Evolutionary conservation across 306 rosid species (phyloP), one percentile per base, ranked within the genome.

Genomic region (Cucurbita argyrosperma): DNA sequence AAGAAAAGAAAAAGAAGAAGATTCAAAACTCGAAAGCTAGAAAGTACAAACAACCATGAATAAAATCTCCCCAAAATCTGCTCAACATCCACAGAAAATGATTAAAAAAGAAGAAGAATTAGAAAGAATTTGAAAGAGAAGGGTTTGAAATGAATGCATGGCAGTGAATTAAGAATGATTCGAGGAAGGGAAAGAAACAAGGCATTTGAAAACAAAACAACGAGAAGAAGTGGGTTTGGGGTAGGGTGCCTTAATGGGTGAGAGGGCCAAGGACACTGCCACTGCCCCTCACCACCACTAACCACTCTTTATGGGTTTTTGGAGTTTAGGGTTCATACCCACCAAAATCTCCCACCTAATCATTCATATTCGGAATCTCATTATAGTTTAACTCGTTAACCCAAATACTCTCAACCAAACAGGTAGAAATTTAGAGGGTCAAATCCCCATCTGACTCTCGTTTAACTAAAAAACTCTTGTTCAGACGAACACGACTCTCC

Each of bases 271-370:
- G 53, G 71, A 65, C 71, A 65, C 52, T 65, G 71, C 4, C 49
- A 47, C 49, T 16, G 6, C 13, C 2, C 46, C 26, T 53, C 59
- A 4, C 59, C 59, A 54, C 18, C 59, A 56, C 37, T 19, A 23
- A 30, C 35, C 35, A 30, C 35, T 8, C 47, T 62, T 62, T 62
- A 62, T 40, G 70, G 4, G 9, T 39, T 64, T 64, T 64, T 64
- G 71, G 71, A 64, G 5, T 64, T 40, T 64, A 60, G 66, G 66
- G 66, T 60, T 60, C 66, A 60, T 26, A 59, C 10, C 65, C 67
- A 13, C 67, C 67, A 61, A 54, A 18, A n/a, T 55, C 60, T 55
- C 10, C 19, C 0, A 19, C 19, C 37, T 2, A 8, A 18, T 0
- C 10, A 8, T 55, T 19, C 11, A 19, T 49, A 49, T 49, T 49